Percentiles rank a stretch among this genome's conserved stretches.
phyloP scores from a whole-genome alignment of 306 rosid species.

The Hippophae gyantsensis region DNA sequence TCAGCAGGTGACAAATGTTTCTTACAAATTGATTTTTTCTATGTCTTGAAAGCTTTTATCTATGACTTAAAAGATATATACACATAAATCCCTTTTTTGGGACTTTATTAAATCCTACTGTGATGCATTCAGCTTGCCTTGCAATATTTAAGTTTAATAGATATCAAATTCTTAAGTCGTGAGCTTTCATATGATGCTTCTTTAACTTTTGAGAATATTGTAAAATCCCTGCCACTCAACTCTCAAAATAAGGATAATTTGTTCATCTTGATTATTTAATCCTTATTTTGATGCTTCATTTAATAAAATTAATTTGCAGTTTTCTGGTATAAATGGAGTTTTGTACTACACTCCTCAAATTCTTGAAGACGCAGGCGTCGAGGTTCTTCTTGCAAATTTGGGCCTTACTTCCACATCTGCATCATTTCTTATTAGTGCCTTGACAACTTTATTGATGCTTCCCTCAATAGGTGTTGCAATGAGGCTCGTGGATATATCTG shows the following conservation, averaged over 20 bases:
- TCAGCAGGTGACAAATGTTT: constrained; percentile 56
- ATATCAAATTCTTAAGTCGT: no score
- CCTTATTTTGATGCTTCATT: constrained; percentile 2
- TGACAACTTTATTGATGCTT: constrained; percentile 78
- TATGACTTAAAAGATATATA: no score
- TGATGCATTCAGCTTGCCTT: no score
- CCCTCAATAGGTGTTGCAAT: constrained; percentile 61
- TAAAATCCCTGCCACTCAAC: no score
- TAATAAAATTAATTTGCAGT: constrained; percentile 28
- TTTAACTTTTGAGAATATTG: no score
- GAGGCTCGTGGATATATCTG: constrained; percentile 67
- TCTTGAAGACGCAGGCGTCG: constrained; percentile 77
- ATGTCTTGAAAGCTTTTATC: no score
- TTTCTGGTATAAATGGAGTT: constrained; percentile 82
- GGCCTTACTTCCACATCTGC: constrained; percentile 55
- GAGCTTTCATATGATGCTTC: no score
- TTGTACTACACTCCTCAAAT: constrained; percentile 86
- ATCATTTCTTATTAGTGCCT: constrained; percentile 67
- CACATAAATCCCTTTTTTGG: no score
- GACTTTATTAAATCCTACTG: no score
- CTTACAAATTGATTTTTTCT: background rate
- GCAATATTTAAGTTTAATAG: no score
- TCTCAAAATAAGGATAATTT: no score
- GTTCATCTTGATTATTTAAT: background rate
- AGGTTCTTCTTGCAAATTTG: constrained; percentile 47